Evolutionary conservation across 1,139 yeast genomes (phyloP), one percentile per base, ranked within the genome.

Genomic region (Sugiyamaella paludigena): DNA sequence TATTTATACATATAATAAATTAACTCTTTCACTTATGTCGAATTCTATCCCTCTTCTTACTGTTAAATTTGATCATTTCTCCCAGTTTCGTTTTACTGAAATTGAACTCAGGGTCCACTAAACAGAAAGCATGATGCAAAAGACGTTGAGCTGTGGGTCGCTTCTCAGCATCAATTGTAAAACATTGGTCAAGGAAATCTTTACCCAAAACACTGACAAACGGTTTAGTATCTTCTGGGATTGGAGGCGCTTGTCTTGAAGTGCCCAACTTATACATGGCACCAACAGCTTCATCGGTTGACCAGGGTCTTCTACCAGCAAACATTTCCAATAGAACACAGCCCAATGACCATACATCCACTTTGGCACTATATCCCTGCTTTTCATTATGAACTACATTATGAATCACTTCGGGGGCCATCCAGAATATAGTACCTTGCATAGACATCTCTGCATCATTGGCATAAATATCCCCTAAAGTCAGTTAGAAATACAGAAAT

Each of bases 361-460:
- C 89, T 67, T 94, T 94, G 27, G 98, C 98, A 71, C 95, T 87
- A 65, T 94, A 94, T 0, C 98, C 98, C 64, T 85, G 95, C 57
- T 84, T 86, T 49, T 82, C 84, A 59, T 85, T 86, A 60, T 79
- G 83, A 4, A 81, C 82, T 34, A 81, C 82, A 58, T 83, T 83
- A 63, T 87, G 88, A 49, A 94, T 89, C 53, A 94, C 96, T 65
- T 94, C 99, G 0, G 99, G 99, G 0, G 99, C 99, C 98, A 94
- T 94, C 98, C 98, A 94, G 65, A 91, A 94, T 2, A 94, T 91
- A 0, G 98, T 91, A 16, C 99, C 99, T 68, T 94, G 96, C 92
- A 85, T 86, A 11, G 98, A 91, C 95, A 91, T 87, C 51, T 88
- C 96, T 1, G 96, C 91, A 60, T 87, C 84, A 63, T 92, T 91